phyloP scores from a whole-genome alignment of 495 filamentous ascomycete species.

The Bryoglossum gracile region DNA sequence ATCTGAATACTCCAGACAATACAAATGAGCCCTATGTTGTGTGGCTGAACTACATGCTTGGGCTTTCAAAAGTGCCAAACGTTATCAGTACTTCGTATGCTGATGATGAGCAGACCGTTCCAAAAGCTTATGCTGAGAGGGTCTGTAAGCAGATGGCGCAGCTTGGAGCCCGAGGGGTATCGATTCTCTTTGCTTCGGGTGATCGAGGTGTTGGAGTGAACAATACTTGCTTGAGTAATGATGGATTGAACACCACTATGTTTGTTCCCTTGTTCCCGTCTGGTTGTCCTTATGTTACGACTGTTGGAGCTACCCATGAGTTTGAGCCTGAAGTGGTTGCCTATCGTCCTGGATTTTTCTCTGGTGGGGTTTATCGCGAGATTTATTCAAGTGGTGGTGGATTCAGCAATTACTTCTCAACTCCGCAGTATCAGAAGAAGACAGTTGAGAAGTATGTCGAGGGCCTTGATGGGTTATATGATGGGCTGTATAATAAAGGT shows the following conservation, averaged over 20 bases:
- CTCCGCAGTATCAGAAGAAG: constrained; percentile 55
- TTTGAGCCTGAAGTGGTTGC: constrained; percentile 51
- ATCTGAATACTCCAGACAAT: constrained; percentile 35
- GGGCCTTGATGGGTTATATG: constrained; percentile 13
- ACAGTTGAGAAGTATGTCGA: constrained; percentile 50
- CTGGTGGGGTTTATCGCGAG: constrained; percentile 30
- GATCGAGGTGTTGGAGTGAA: constrained; percentile 53
- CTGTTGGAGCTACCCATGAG: constrained; percentile 61
- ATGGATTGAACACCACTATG: constrained; percentile 51
- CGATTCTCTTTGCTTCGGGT: constrained; percentile 62
- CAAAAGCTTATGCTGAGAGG: constrained; percentile 49
- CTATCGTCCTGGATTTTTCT: constrained; percentile 35
- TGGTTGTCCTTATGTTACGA: constrained; percentile 72
- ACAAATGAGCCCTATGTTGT: constrained; percentile 33
- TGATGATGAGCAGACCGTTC: constrained; percentile 58
- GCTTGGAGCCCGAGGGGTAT: constrained; percentile 63
- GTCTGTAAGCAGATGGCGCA: constrained; percentile 67
- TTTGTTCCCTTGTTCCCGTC: constrained; percentile 67
- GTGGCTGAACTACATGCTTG: constrained; percentile 60
- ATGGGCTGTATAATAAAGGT: constrained; percentile 11
- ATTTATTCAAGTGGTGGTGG: constrained; percentile 53
- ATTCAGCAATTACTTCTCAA: constrained; percentile 59
- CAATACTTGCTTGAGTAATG: constrained; percentile 53
- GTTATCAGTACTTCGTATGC: constrained; percentile 68
- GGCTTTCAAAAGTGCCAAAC: constrained; percentile 58